phyloP scores from a whole-genome alignment of 1,284 basidiomycete genomes.

The Cutaneotrichosporon sp. region DNA sequence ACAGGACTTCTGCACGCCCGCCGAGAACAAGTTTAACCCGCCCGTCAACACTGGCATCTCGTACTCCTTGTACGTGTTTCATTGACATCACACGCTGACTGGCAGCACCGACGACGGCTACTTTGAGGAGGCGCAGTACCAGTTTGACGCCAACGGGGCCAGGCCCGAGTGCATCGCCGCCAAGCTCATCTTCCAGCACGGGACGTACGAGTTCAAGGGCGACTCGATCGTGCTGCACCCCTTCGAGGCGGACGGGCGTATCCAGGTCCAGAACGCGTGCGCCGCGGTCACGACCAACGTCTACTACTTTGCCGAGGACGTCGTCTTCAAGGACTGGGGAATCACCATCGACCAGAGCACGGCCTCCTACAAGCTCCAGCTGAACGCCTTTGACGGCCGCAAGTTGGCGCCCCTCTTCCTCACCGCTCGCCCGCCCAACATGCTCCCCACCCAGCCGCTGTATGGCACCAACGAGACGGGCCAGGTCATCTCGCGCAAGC shows the following conservation, averaged over 20 bases:
- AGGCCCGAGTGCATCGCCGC: conserved; percentile 65
- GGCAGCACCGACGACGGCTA: conserved; percentile 64
- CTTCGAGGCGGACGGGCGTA: conserved; percentile 73
- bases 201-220: conserved; percentile 64
- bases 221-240: conserved; percentile 75
- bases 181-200: conserved; percentile 83
- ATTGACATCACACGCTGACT: conserved; percentile 8
- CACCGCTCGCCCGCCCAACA: conserved; percentile 51
- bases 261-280: conserved; percentile 89
- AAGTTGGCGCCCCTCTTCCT: conserved; percentile 53
- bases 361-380: conserved; percentile 42
- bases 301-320: conserved; percentile 68
- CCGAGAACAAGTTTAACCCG: conserved; percentile 75
- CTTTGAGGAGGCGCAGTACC: conserved; percentile 85
- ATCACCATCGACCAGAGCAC: conserved; percentile 46
- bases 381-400: conserved; percentile 52
- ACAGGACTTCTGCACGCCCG: conserved; percentile 79
- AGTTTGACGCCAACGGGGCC: conserved; percentile 72
- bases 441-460: conserved; percentile 53
- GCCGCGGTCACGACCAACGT: conserved; percentile 84
- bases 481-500: conserved; percentile 9
- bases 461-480: conserved; percentile 49
- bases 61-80: conserved; percentile 74
- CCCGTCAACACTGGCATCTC: conserved; percentile 79
- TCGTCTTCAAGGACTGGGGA: conserved; percentile 49